phyloP scores from a whole-genome alignment of 2,329 filamentous ascomycete genomes.

The Gnomoniopsis smithogilvyi region DNA sequence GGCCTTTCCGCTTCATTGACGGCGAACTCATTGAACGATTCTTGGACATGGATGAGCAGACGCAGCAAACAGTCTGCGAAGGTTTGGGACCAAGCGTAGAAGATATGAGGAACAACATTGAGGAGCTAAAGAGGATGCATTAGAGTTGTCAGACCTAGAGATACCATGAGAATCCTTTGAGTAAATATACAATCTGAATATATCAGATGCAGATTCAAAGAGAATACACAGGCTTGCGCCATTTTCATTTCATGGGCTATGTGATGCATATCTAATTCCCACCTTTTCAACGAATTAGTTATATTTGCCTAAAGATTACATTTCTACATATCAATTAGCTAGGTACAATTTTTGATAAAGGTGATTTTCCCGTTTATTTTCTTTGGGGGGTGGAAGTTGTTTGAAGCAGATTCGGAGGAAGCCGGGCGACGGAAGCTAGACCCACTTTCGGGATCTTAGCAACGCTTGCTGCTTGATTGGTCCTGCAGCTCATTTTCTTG shows the following conservation, averaged over 20 bases:
- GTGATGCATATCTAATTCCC: no score
- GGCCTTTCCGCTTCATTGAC: slow-evolving; percentile 85
- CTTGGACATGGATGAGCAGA: slow-evolving; percentile 62
- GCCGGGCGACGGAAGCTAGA: neutral
- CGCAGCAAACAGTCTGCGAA: slow-evolving; percentile 50
- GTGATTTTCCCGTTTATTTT: no score
- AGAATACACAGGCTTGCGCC: no score
- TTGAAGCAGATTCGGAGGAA: neutral
- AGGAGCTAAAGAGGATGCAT: slow-evolving; percentile 61
- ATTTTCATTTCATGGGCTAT: no score
- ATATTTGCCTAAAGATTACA: no score
- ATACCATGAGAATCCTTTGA: no score
- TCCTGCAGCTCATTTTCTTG: slow-evolving; percentile 16
- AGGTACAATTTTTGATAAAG: no score
- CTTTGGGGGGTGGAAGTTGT: no score
- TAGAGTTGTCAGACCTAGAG: slow-evolving; percentile 26
- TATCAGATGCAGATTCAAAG: neutral
- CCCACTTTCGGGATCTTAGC: neutral
- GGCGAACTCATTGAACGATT: slow-evolving; percentile 88
- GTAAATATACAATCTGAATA: neutral
- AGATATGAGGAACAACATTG: slow-evolving; percentile 59
- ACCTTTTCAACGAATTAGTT: no score
- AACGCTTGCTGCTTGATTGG: no score
- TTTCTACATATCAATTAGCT: no score
- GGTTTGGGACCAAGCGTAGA: slow-evolving; percentile 60